A percentile compares a stretch with the other conserved stretches of the same genome.
These are phyloP conservation scores for Cokeromyces recurvatus DNA, from an alignment of 371 early-diverging fungal species.

Conservation along the genomic window DNA sequence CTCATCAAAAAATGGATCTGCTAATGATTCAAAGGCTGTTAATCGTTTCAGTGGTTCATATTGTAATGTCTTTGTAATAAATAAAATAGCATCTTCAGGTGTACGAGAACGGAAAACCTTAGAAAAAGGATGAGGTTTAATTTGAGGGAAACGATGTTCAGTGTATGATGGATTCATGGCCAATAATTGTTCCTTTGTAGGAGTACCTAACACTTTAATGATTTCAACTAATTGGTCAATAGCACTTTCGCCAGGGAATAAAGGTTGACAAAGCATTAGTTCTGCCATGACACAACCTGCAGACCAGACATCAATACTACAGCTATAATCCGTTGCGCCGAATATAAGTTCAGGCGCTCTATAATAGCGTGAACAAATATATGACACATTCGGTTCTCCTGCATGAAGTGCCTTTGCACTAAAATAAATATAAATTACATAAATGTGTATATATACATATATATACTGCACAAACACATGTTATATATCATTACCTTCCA, in stretches of 20 bases:
- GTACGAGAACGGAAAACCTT: slow-evolving; percentile 86
- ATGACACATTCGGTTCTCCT: slow-evolving; percentile 95
- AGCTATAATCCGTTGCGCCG: slow-evolving; percentile 93
- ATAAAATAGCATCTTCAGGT: slow-evolving; percentile 83
- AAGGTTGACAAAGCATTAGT: slow-evolving; percentile 91
- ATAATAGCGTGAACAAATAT: slow-evolving; percentile 99
- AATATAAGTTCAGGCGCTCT: slow-evolving; percentile 98
- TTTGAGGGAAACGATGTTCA: slow-evolving; percentile 97
- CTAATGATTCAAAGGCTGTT: slow-evolving; percentile 92
- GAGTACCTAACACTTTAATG: slow-evolving; percentile 99
- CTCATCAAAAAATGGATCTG: slow-evolving; percentile 96
- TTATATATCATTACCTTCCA: too few species aligned
- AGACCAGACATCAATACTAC: slow-evolving; percentile 96
- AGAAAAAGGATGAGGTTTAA: slow-evolving; percentile 79
- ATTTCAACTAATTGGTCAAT: slow-evolving; percentile 99
- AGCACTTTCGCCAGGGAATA: slow-evolving; percentile 98
- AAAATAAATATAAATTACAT: slow-evolving; percentile 1
- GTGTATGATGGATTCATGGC: slow-evolving; percentile 97
- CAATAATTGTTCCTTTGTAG: slow-evolving; percentile 91
- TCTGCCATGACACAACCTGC: slow-evolving; percentile 99
- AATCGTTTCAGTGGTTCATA: slow-evolving; percentile 92
- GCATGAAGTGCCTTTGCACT: slow-evolving; percentile 92
- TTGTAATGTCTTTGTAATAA: slow-evolving; percentile 84
- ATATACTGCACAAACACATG: too few species aligned
- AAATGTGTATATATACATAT: too few species aligned